Conservation (phyloP, 345 rosid species). For the Toxicodendron radicans region DNA sequence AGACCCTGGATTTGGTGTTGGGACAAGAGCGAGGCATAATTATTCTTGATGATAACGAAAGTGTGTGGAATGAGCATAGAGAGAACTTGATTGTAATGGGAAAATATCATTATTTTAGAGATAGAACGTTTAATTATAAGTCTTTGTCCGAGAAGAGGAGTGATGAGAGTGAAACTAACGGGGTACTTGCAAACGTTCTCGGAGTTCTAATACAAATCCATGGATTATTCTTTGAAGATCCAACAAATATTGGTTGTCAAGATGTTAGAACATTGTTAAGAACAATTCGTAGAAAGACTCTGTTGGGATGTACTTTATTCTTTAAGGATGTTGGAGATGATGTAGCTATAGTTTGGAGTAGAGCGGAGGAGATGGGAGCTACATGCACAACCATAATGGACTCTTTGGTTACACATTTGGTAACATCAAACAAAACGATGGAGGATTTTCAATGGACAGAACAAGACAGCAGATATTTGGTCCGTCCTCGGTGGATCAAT, state of each 20-base stretch:
- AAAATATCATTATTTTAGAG: slow-evolving; percentile 2
- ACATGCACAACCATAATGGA: background rate
- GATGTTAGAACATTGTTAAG: slow-evolving; percentile 7
- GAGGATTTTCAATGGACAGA: background rate
- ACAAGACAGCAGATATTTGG: background rate
- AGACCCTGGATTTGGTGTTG: slow-evolving; percentile 18
- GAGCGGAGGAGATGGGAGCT: slow-evolving; percentile 15
- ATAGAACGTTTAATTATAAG: background rate
- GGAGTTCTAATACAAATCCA: slow-evolving; percentile 4
- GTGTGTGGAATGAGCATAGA: slow-evolving; percentile 10
- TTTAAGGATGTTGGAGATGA: background rate
- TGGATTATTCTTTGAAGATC: slow-evolving; percentile 8
- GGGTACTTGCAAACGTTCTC: slow-evolving; percentile 9
- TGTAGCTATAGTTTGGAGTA: background rate
- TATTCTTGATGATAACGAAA: slow-evolving; percentile 20
- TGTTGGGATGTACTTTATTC: slow-evolving; percentile 3
- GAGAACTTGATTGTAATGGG: slow-evolving; percentile 12
- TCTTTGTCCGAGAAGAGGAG: background rate
- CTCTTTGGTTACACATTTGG: slow-evolving; percentile 19
- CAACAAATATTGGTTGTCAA: background rate
- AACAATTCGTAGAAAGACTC: background rate
- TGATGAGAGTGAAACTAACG: slow-evolving; percentile 19
- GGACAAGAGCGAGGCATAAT: slow-evolving; percentile 10
- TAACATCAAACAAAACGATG: background rate
- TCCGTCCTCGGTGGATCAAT: slow-evolving; percentile 3